Conservation (phyloP, 176 grass and related monocot species). For the Pontederia crassipes region DNA sequence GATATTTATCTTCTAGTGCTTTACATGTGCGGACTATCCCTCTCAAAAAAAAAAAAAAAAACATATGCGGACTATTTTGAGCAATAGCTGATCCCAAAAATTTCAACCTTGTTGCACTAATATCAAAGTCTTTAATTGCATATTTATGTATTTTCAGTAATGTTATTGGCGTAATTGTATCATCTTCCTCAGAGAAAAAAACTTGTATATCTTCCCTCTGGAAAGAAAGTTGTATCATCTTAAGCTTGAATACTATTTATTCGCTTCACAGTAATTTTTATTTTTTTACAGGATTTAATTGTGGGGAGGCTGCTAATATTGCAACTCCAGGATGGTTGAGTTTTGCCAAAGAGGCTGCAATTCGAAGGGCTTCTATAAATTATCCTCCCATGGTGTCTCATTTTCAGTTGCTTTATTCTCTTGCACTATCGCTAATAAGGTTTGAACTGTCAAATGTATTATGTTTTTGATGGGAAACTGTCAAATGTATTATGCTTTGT, state of each 20-base stretch:
- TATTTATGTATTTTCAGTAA: too few relatives aligned
- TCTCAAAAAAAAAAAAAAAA: too few relatives aligned
- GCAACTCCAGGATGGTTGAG: conserved; percentile 92
- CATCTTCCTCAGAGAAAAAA: too few relatives aligned
- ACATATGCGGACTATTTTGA: too few relatives aligned
- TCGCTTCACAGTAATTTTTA: conserved; percentile 5
- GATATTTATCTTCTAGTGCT: too few relatives aligned
- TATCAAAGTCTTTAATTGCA: too few relatives aligned
- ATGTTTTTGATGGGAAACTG: background rate
- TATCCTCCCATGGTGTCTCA: conserved; percentile 76
- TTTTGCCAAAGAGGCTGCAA: conserved; percentile 82
- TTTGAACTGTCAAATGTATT: conserved; percentile 18
- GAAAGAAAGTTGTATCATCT: too few relatives aligned
- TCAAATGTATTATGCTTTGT: background rate
- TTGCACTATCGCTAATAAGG: conserved; percentile 77
- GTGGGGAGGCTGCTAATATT: conserved; percentile 86
- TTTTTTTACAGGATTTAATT: conserved; percentile 73
- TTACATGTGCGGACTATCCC: too few relatives aligned
- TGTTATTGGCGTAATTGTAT: too few relatives aligned
- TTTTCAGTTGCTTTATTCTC: conserved; percentile 82
- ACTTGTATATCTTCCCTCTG: too few relatives aligned
- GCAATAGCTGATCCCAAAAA: too few relatives aligned
- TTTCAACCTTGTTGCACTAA: too few relatives aligned
- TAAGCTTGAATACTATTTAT: background rate
- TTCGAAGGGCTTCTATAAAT: conserved; percentile 90